These are phyloP conservation scores for Clathrospora elynae DNA, from an alignment of 2,329 filamentous ascomycete species.

Conservation along the genomic window DNA sequence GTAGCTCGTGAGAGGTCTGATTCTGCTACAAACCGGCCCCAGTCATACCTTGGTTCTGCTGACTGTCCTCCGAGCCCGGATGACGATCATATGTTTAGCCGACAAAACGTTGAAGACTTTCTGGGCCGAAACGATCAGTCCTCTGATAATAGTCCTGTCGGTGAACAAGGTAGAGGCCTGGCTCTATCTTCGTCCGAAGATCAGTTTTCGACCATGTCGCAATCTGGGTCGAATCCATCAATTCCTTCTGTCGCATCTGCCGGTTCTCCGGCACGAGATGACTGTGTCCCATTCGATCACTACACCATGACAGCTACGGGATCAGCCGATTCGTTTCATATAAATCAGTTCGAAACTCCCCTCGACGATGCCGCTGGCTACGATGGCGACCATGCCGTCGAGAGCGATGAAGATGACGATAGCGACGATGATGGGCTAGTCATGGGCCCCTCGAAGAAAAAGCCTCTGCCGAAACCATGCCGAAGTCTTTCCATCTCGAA, in stretches of 20 bases:
- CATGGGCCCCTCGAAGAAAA: slow-evolving; percentile 48
- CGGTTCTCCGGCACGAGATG: slow-evolving; percentile 52
- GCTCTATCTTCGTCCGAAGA: slow-evolving; percentile 57
- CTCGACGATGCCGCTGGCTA: slow-evolving; percentile 47
- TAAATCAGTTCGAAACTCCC: slow-evolving; percentile 35
- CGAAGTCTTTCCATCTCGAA: slow-evolving; percentile 48
- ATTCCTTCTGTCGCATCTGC: slow-evolving; percentile 58
- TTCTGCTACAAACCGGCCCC: slow-evolving; percentile 31
- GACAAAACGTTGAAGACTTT: slow-evolving; percentile 39
- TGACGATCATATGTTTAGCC: slow-evolving; percentile 43
- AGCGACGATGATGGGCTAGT: slow-evolving; percentile 50
- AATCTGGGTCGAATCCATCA: slow-evolving; percentile 57
- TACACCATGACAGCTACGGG: slow-evolving; percentile 30
- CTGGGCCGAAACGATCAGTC: slow-evolving; percentile 39
- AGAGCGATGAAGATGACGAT: slow-evolving; percentile 50
- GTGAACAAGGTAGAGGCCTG: slow-evolving; percentile 33
- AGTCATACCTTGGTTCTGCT: slow-evolving; percentile 39
- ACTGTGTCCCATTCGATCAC: slow-evolving; percentile 30
- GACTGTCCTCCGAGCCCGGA: slow-evolving; percentile 57
- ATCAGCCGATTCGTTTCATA: slow-evolving; percentile 46
- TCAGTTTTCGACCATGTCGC: slow-evolving; percentile 55
- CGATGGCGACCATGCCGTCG: slow-evolving; percentile 48
- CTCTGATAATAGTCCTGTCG: slow-evolving; percentile 51
- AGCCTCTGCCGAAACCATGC: slow-evolving; percentile 31
- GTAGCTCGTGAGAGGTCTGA: slow-evolving; percentile 33